Base-by-base conservation (phyloP, 2,329 filamentous ascomycete genomes). In the Paracoccidioides brasiliensis region DNA sequence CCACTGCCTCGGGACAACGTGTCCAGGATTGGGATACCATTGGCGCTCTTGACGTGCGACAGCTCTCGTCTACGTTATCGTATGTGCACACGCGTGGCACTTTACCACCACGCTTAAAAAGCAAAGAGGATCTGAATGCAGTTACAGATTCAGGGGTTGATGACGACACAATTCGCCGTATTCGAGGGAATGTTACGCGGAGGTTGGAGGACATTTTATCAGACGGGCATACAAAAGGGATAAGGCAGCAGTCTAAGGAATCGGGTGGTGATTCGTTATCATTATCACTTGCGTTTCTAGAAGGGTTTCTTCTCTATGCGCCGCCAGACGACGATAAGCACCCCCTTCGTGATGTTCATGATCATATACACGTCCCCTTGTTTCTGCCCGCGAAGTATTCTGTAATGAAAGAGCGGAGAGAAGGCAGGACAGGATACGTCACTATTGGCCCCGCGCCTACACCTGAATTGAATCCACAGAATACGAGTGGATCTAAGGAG, bases 21-120 rank as follows among this genome's bases (percentile, higher is more conserved):
- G 74, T 95, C 10, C 76, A 86, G 60, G 90, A 98, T 73, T 97
- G 93, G 91, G 93, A 98, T 70, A 95, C 90, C 64, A 76, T 88
- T 14, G 86, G 84, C 60, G 79, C 90, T 7, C 75, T 98, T 55
- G 80, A 90, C 61, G 77, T 95, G 33, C 74, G 79, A 0, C 78
- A 79, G 53, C 83, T 97, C 67, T 75, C 79, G 14, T 71, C 77
- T 4, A 80, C 87, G 0, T 77, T 98, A 5, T 65, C 74, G 44
- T 80, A 93, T 65, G 86, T 96, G 63, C 83, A 81, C 49, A 61
- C 77, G 40, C 75, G 86, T 44, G 90, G 88, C 7, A 55, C 48
- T 9, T 60, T 75, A 2, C 79, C 78, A 3, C 73, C 76, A 1
- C 70, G 75, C 0, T 66, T 79, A 6, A 66, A 71, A 8, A 79